A percentile compares a stretch with the other conserved stretches of the same genome.
These are phyloP conservation scores for Shiraia sp. DNA, from an alignment of 2,329 filamentous ascomycete species.

Conservation along the genomic window DNA sequence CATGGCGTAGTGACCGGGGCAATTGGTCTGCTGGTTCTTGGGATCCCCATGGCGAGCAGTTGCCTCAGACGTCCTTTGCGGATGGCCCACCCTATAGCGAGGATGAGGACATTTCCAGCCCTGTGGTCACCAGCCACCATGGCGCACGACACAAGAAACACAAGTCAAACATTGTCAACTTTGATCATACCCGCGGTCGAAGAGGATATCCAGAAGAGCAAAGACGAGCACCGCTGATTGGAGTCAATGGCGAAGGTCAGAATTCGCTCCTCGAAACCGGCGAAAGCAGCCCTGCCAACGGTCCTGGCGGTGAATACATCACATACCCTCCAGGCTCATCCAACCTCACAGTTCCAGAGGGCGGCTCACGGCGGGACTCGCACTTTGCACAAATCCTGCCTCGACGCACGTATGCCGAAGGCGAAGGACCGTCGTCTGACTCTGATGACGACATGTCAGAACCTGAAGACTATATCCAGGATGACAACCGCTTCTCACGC, in stretches of 20 bases:
- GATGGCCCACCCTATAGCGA: constrained; percentile 88
- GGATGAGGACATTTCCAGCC: constrained; percentile 92
- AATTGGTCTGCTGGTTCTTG: constrained; percentile 60
- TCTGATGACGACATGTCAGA: constrained; percentile 55
- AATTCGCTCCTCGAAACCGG: constrained; percentile 76
- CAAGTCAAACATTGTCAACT: constrained; percentile 54
- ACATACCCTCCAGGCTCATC: constrained; percentile 68
- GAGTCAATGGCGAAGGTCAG: constrained; percentile 63
- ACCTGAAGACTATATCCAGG: constrained; percentile 54
- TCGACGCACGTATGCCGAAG: constrained; percentile 47
- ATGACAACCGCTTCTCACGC: constrained; percentile 80
- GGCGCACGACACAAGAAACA: constrained; percentile 79
- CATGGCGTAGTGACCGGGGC: constrained; percentile 70
- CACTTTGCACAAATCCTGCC: constrained; percentile 57
- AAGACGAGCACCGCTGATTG: constrained; percentile 50
- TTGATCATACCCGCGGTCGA: constrained; percentile 44
- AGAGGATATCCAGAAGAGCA: constrained; percentile 37
- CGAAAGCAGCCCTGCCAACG: constrained; percentile 70
- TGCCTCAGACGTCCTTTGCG: constrained; percentile 81
- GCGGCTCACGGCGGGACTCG: constrained; percentile 53
- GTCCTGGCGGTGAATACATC: constrained; percentile 77
- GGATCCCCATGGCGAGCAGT: constrained; percentile 64
- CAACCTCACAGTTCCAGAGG: constrained; percentile 32
- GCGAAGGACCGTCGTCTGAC: constrained; percentile 45
- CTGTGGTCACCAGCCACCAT: constrained; percentile 71